A percentile compares a stretch with the other conserved stretches of the same genome.
phyloP scores from a whole-genome alignment of 805 yeast species.

The Ogataea salicorniae region DNA sequence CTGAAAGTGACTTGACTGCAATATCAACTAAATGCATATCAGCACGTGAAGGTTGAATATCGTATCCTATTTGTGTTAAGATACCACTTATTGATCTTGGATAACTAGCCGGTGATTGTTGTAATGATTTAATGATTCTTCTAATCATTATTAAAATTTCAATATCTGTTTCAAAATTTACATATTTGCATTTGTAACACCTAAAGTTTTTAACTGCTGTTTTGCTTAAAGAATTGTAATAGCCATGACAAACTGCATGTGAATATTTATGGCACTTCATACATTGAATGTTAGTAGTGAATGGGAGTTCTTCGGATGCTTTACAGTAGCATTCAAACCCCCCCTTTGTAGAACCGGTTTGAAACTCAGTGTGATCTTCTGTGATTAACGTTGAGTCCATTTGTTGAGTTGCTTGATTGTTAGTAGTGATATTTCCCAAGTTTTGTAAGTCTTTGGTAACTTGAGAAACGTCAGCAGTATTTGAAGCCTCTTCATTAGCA shows the following conservation, averaged over 20 bases:
- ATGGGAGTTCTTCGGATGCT: constrained; percentile 6
- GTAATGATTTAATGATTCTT: constrained; percentile 13
- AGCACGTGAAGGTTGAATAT: not conserved
- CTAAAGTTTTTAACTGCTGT: constrained; percentile 4
- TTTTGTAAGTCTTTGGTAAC: constrained; percentile 19
- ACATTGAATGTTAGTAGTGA: constrained; percentile 15
- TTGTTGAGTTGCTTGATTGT: constrained; percentile 9
- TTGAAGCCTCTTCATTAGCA: not conserved
- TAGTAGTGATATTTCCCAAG: not conserved
- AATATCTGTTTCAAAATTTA: constrained; percentile 7
- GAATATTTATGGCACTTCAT: constrained; percentile 8
- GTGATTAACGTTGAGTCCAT: constrained; percentile 1
- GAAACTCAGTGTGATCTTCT: constrained; percentile 1
- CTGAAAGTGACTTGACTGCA: constrained; percentile 15
- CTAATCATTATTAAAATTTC: constrained; percentile 17
- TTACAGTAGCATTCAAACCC: constrained; percentile 19
- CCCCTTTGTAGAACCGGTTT: not conserved
- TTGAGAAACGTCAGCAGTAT: constrained; percentile 15
- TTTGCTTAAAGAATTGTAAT: not conserved
- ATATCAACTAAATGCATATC: constrained; percentile 1
- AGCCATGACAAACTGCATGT: constrained; percentile 21
- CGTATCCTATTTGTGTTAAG: constrained; percentile 5
- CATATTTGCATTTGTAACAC: constrained; percentile 13
- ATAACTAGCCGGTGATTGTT: not conserved
- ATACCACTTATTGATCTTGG: constrained; percentile 3